Conservation (phyloP, 495 filamentous ascomycete species). For the Friedmanniomyces endolithicus region DNA sequence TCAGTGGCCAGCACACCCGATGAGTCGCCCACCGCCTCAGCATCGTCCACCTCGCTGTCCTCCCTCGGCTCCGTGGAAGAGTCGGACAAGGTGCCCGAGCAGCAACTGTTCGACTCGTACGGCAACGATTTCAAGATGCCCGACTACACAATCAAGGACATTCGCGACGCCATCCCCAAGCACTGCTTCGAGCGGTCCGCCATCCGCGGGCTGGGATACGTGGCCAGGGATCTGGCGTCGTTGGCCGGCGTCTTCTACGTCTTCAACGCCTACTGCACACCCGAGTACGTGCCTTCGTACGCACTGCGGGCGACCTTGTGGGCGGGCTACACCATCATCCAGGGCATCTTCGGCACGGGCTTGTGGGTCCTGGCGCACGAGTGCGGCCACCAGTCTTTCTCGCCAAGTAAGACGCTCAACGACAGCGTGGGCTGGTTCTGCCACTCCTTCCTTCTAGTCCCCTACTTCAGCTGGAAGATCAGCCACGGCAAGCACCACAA, state of each 20-base stretch:
- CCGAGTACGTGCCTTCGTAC: slow-evolving; percentile 41
- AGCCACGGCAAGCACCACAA: slow-evolving; percentile 68
- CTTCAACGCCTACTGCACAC: slow-evolving; percentile 53
- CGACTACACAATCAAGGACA: slow-evolving; percentile 68
- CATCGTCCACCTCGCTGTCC: slow-evolving; percentile 82
- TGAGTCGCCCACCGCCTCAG: slow-evolving; percentile 58
- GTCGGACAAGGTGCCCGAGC: slow-evolving; percentile 31
- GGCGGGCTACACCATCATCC: slow-evolving; percentile 56
- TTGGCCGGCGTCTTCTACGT: slow-evolving; percentile 53
- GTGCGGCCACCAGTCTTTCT: slow-evolving; percentile 72
- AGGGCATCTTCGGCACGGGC: slow-evolving; percentile 68
- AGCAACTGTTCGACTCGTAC: slow-evolving; percentile 47
- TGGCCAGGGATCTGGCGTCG: slow-evolving; percentile 54
- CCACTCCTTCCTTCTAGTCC: slow-evolving; percentile 55
- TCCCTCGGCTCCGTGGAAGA: slow-evolving; percentile 60
- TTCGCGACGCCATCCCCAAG: slow-evolving; percentile 68
- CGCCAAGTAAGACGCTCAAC: slow-evolving; percentile 46
- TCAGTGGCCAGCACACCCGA: slow-evolving; percentile 55
- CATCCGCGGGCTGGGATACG: slow-evolving; percentile 48
- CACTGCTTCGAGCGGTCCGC: slow-evolving; percentile 69
- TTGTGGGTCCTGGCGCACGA: slow-evolving; percentile 80
- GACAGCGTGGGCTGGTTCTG: slow-evolving; percentile 54
- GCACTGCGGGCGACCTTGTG: slow-evolving; percentile 41
- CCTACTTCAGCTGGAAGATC: slow-evolving; percentile 68
- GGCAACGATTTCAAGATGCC: slow-evolving; percentile 64